Conservation (phyloP, 208 protist species). For the Wallacemonas sp. region DNA sequence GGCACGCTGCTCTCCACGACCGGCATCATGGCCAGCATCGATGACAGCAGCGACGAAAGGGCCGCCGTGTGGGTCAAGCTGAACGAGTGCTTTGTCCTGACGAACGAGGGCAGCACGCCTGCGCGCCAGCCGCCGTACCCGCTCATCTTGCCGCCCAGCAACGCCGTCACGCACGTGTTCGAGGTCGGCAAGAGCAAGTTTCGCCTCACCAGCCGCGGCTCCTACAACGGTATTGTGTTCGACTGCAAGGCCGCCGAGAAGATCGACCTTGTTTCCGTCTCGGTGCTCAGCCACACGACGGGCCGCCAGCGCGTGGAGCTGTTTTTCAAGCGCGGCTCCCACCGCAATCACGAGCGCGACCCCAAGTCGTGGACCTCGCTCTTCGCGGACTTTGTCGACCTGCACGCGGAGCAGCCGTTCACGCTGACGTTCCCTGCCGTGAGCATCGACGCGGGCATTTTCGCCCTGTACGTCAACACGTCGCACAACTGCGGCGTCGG, state of each 20-base stretch:
- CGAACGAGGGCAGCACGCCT: conserved; percentile 65
- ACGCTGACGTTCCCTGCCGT: conserved; percentile 62
- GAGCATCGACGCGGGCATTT: conserved; percentile 57
- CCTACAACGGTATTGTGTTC: conserved; percentile 92
- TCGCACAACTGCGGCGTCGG: conserved; percentile 90
- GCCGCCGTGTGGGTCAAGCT: conserved; percentile 49
- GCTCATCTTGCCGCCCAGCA: conserved; percentile 58
- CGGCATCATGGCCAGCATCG: conserved; percentile 48
- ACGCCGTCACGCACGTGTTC: conserved; percentile 69
- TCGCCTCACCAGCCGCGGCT: conserved; percentile 61
- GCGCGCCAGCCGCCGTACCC: conserved; percentile 53
- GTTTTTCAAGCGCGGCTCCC: conserved; percentile 85
- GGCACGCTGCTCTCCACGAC: conserved; percentile 44
- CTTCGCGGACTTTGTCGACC: conserved; percentile 78
- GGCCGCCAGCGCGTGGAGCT: conserved; percentile 81
- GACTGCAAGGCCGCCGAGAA: conserved; percentile 75
- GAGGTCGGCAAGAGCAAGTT: conserved; percentile 85
- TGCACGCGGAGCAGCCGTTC: conserved; percentile 65
- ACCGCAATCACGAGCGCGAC: conserved; percentile 63
- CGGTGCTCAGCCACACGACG: conserved; percentile 66
- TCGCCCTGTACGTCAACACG: conserved; percentile 90
- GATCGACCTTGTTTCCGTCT: conserved; percentile 73
- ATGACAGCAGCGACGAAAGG: conserved; percentile 61
- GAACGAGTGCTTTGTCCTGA: conserved; percentile 66
- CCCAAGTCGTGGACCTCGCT: conserved; percentile 64